Conservation (phyloP, 805 yeast species). For the Wickerhamomyces pijperi region DNA sequence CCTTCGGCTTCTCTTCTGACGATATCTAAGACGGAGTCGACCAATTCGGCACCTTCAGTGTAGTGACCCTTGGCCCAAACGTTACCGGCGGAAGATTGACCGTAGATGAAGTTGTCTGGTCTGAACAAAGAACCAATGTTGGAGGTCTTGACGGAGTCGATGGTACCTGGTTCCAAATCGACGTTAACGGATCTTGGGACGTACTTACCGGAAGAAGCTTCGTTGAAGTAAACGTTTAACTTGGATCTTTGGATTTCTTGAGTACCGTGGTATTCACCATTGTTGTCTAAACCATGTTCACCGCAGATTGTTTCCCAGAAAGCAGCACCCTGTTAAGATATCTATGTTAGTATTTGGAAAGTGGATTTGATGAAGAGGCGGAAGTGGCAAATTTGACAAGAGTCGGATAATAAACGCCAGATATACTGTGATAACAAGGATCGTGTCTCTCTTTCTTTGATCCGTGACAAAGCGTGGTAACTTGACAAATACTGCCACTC, state of each 20-base stretch:
- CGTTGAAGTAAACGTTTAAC: conserved; percentile 88
- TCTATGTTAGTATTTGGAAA: too few relatives aligned
- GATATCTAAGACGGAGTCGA: conserved; percentile 91
- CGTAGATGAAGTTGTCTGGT: conserved; percentile 94
- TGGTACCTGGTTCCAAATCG: conserved; percentile 95
- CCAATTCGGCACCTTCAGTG: conserved; percentile 91
- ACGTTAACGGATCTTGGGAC: conserved; percentile 97
- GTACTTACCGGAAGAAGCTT: conserved; percentile 91
- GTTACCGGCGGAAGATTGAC: conserved; percentile 98
- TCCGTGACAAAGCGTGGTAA: too few relatives aligned
- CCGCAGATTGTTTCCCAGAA: conserved; percentile 90
- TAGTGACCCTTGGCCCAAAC: conserved; percentile 98
- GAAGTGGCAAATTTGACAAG: too few relatives aligned
- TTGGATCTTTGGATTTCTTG: conserved; percentile 69
- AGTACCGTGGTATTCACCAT: conserved; percentile 61
- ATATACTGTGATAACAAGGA: too few relatives aligned
- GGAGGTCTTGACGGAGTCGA: conserved; percentile 94
- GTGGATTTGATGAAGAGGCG: too few relatives aligned
- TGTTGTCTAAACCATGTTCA: conserved; percentile 70
- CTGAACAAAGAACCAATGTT: conserved; percentile 85
- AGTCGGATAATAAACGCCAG: too few relatives aligned
- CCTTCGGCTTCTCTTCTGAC: conserved; percentile 93
- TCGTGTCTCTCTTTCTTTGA: too few relatives aligned
- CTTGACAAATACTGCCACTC: neutral
- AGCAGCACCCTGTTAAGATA: conserved; percentile 58